A percentile compares a stretch with the other conserved stretches of the same genome.
Evolutionary conservation across 2,329 filamentous ascomycete genomes (phyloP).

Genomic region (Plectosphaerella cucumerina): DNA sequence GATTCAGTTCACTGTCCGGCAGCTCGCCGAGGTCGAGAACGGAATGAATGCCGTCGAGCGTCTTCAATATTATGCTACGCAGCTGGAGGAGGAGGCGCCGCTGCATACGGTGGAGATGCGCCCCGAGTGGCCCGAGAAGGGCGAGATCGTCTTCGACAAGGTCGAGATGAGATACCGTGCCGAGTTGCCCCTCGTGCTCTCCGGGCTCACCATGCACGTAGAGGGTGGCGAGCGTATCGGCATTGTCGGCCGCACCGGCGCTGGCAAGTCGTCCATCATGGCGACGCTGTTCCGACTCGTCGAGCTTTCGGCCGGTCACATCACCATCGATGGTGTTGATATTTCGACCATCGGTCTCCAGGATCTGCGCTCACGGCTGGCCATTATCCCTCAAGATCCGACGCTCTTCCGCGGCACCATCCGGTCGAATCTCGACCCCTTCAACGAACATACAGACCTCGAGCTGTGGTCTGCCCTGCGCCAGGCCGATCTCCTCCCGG

Average conservation of each 20-base stretch:
- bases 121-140: conserved; percentile 77
- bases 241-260: conserved; percentile 76
- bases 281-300: conserved; percentile 74
- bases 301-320: conserved; percentile 58
- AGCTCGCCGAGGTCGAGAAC: conserved; percentile 93
- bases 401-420: conserved; percentile 80
- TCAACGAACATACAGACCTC: conserved; percentile 71
- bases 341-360: conserved; percentile 72
- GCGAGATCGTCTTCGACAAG: conserved; percentile 72
- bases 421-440: conserved; percentile 75
- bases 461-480: conserved; percentile 75
- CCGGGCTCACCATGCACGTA: conserved; percentile 68
- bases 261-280: conserved; percentile 83
- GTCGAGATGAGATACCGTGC: conserved; percentile 76
- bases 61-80: conserved; percentile 80
- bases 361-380: conserved; percentile 69
- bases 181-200: conserved; percentile 68
- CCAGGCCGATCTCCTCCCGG: conserved; percentile 67
- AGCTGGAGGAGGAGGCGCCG: conserved; percentile 86
- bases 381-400: conserved; percentile 82
- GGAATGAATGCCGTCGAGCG: conserved; percentile 97
- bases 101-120: conserved; percentile 71
- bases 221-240: conserved; percentile 74
- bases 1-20: conserved; percentile 92
- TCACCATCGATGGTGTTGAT: conserved; percentile 62